Conservation (phyloP, 306 rosid genomes). For the Rubus idaeus region DNA sequence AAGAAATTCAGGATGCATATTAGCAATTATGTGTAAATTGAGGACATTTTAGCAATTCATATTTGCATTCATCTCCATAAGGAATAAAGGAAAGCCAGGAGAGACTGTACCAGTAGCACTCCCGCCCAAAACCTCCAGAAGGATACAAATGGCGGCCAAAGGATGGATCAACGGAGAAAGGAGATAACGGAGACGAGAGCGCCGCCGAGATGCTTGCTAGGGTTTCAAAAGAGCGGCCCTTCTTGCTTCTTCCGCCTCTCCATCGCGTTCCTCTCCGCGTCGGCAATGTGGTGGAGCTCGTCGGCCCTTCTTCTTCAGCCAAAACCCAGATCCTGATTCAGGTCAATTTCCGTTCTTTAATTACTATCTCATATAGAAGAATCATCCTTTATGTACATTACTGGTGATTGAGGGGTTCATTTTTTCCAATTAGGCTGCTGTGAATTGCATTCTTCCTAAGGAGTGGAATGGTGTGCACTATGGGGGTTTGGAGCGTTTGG, state of each 20-base stretch:
- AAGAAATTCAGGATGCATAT: no score
- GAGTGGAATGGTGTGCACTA: conserved; percentile 63
- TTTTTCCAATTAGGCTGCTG: conserved; percentile 43
- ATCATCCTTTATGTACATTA: no score
- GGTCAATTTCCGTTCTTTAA: conserved; percentile 21
- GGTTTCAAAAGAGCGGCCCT: conserved; percentile 51
- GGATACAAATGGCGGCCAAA: conserved; percentile 24
- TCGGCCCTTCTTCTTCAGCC: conserved; percentile 84
- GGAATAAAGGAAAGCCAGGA: background rate
- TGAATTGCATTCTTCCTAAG: conserved; percentile 71
- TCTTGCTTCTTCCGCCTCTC: conserved; percentile 66
- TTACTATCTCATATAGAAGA: background rate
- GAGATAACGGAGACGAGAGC: conserved; percentile 62
- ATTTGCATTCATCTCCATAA: no score
- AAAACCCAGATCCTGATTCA: conserved; percentile 75
- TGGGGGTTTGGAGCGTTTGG: conserved; percentile 66
- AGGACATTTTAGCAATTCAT: no score
- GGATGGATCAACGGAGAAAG: conserved; percentile 65
- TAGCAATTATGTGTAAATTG: no score
- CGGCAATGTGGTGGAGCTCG: conserved; percentile 80
- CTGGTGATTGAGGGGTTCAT: no score
- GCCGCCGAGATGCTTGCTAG: conserved; percentile 60
- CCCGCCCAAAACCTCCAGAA: conserved; percentile 5
- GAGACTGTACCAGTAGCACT: background rate
- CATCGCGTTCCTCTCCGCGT: conserved; percentile 74